Evolutionary conservation across 495 filamentous ascomycete genomes (phyloP).

Genomic region (Hypoxylon trugodes): DNA sequence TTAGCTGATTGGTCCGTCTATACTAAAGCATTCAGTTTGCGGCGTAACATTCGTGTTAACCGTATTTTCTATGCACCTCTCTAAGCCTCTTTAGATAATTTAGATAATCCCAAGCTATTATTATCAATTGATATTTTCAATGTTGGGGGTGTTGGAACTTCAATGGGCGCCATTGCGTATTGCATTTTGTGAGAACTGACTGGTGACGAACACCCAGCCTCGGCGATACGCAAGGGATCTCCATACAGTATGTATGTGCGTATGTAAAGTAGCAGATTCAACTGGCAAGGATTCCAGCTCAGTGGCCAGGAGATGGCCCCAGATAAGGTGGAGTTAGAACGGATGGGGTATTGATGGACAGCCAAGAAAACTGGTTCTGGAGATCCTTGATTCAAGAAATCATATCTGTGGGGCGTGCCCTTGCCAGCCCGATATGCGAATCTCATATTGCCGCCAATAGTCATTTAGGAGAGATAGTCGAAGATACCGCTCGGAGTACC

Average conservation of each 20-base stretch:
- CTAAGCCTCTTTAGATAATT: background rate
- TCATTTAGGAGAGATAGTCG: slow-evolving; percentile 9
- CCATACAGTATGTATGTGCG: slow-evolving; percentile 17
- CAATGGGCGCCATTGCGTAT: slow-evolving; percentile 13
- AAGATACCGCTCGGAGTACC: slow-evolving; percentile 16
- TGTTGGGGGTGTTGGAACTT: slow-evolving; percentile 4
- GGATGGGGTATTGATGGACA: slow-evolving; percentile 31
- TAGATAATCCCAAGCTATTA: slow-evolving; percentile 8
- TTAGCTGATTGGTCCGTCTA: slow-evolving; percentile 22
- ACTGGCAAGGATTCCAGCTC: slow-evolving; percentile 27
- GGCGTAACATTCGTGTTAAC: slow-evolving; percentile 15
- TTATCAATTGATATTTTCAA: background rate
- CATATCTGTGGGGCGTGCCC: slow-evolving; percentile 19
- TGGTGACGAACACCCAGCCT: slow-evolving; percentile 17
- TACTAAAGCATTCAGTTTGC: slow-evolving; percentile 16
- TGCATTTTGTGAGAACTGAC: background rate
- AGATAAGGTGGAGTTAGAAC: slow-evolving; percentile 4
- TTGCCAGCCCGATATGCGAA: slow-evolving; percentile 27
- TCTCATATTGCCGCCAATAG: slow-evolving; percentile 27
- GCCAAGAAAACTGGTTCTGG: slow-evolving; percentile 34
- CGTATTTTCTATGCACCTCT: slow-evolving; percentile 1
- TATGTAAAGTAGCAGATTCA: slow-evolving; percentile 32
- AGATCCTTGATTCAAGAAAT: slow-evolving; percentile 30
- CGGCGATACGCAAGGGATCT: slow-evolving; percentile 24
- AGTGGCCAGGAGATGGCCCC: slow-evolving; percentile 20